These are phyloP conservation scores for Penicillium crustosum DNA, from an alignment of 2,329 filamentous ascomycete genomes.

Conservation along the genomic window DNA sequence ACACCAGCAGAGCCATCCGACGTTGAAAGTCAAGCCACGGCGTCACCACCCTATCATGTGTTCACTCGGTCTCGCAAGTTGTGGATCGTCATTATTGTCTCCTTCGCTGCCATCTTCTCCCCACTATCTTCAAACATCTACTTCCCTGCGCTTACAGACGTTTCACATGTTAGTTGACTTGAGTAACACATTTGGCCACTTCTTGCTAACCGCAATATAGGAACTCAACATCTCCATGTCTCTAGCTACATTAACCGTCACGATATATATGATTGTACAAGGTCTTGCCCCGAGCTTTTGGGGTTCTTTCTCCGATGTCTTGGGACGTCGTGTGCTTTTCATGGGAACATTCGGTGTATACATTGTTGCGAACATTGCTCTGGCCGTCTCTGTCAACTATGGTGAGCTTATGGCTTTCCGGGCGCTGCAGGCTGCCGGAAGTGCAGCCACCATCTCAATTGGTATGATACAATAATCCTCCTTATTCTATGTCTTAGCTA, in stretches of 20 bases:
- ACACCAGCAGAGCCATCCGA: conserved; percentile 15
- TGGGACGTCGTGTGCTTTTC: conserved; percentile 50
- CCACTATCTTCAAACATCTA: conserved; percentile 50
- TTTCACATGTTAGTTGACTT: conserved; percentile 22
- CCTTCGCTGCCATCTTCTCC: conserved; percentile 45
- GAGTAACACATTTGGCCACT: neutral
- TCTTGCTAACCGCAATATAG: conserved; percentile 5
- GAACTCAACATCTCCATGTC: conserved; percentile 30
- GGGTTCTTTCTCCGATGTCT: conserved; percentile 50
- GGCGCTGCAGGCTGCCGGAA: conserved; percentile 51
- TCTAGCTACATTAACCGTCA: conserved; percentile 39
- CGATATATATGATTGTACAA: conserved; percentile 53
- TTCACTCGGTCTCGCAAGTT: conserved; percentile 38
- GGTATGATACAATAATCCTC: conserved; percentile 30
- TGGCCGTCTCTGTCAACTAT: conserved; percentile 49
- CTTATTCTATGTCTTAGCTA: neutral
- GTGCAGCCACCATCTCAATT: conserved; percentile 51
- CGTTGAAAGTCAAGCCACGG: conserved; percentile 17
- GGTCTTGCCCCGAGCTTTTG: conserved; percentile 52
- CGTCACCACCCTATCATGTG: conserved; percentile 31
- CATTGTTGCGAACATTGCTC: conserved; percentile 48
- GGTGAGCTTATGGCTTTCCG: conserved; percentile 47
- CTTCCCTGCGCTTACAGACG: conserved; percentile 42
- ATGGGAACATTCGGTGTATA: conserved; percentile 51
- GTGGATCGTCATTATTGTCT: conserved; percentile 42